Base-by-base conservation (phyloP, 441 rosid genomes). In the Melastoma candidum region DNA sequence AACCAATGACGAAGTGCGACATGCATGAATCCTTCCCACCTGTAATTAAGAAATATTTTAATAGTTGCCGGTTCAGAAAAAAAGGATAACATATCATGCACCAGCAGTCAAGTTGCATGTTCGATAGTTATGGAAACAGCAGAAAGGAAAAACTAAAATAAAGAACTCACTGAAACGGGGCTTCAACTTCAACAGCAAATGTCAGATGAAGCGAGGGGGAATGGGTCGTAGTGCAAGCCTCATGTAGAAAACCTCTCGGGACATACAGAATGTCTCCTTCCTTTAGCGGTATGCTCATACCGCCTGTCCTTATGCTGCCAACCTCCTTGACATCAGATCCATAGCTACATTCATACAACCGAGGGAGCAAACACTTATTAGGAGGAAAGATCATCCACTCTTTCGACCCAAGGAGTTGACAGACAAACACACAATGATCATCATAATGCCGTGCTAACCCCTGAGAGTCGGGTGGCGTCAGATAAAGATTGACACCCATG, bases 21-120 rank as follows among this genome's bases (percentile, higher is more conserved):
- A 46, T 78, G 88, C 11, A 65, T 68, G 71, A 78, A 78, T 45
- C 88, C 87, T 60, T 74, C 82, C 88, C 88, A 78, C 68, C 88
- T 82, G 81, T 44, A 32, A 36, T 56, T 10, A 45, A 61, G 48
- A 14, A 58, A 51, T 58, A 43, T 24, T 43, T 32, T 17, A 22
- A 3, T 26, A 2, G 26, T 8, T 26, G 39, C 7, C 1, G 14
- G 14, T 12, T 49, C 3, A 49, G 53, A 13, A 11, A 17, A 11
- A 29, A 11, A 26, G 8, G 22, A 17, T 17, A 29, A 29, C 8
- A 51, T 27, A 27, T 7, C 43, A 1, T 26, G n/a, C n/a, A 50
- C n/a, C 17, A 12, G n/a, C 7, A 51, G 43, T 12, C 6, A 51
- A n/a, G 9, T 26, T 2, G 54, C 22, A 51, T n/a, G 13, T 1